Evolutionary conservation across 257 asterid species (phyloP).

Genomic region (Solanum chilense): DNA sequence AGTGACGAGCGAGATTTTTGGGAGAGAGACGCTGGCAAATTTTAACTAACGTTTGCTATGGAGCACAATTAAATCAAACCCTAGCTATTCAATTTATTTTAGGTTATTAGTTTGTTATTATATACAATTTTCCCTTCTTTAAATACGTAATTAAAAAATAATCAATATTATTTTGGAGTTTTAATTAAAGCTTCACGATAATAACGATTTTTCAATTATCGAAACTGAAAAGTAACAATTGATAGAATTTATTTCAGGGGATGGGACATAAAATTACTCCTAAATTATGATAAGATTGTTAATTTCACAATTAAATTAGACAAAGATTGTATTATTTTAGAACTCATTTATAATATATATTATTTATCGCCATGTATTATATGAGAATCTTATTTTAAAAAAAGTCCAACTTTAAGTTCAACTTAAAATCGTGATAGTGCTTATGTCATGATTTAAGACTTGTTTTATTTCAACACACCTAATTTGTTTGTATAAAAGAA

Average conservation of each 20-base stretch:
- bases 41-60: too few species aligned
- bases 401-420: neutral
- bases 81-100: too few species aligned
- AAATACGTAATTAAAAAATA: neutral
- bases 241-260: neutral
- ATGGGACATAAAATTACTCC: neutral
- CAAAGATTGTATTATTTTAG: neutral
- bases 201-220: neutral
- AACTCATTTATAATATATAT: neutral
- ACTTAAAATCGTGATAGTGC: neutral
- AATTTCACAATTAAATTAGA: neutral
- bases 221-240: neutral
- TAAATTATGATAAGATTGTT: neutral
- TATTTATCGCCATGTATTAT: neutral
- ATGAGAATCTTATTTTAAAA: neutral
- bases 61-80: too few species aligned
- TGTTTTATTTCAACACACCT: neutral
- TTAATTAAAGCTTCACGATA: neutral
- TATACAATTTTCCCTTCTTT: too few species aligned
- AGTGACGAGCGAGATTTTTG: too few species aligned
- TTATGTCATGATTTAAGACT: constrained; percentile 7
- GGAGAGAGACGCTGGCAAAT: too few species aligned
- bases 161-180: neutral
- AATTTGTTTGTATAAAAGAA: neutral
- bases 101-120: too few species aligned